Conservation (phyloP, 176 grass and related monocot genomes). For the Triticum timopheevii region DNA sequence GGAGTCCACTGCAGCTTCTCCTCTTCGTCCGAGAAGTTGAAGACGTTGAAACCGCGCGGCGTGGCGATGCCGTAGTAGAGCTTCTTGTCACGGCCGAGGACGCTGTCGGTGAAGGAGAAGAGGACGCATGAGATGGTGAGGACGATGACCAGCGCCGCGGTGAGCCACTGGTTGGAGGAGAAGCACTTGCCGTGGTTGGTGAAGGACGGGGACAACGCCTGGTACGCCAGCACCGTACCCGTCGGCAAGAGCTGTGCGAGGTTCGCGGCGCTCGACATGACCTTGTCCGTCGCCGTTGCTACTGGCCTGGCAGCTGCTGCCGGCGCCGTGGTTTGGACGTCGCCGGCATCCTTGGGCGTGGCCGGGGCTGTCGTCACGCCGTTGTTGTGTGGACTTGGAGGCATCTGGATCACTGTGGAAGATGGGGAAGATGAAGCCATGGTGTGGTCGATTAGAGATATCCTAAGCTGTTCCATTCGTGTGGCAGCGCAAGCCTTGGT, state of each 20-base stretch:
- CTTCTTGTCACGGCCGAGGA: not conserved
- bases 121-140: not conserved
- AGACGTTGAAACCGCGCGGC: not conserved
- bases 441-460: not conserved
- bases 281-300: not conserved
- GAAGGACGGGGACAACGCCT: not conserved
- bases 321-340: not conserved
- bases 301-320: not conserved
- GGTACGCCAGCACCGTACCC: not conserved
- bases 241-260: not conserved
- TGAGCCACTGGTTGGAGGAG: not conserved
- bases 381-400: not conserved
- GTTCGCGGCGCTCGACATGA: not conserved
- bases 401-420: not conserved
- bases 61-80: not conserved
- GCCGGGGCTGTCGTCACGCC: not conserved
- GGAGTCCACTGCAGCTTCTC: not conserved
- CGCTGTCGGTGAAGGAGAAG: constrained; percentile 6
- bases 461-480: not conserved
- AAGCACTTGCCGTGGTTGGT: not conserved
- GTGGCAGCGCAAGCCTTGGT: not conserved
- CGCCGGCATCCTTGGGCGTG: not conserved
- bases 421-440: not conserved
- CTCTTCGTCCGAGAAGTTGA: not conserved
- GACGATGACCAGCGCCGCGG: not conserved